Evolutionary conservation across 2,329 filamentous ascomycete species (phyloP), one percentile per base, ranked within the genome.

Genomic region (Verticillium nonalfalfae): DNA sequence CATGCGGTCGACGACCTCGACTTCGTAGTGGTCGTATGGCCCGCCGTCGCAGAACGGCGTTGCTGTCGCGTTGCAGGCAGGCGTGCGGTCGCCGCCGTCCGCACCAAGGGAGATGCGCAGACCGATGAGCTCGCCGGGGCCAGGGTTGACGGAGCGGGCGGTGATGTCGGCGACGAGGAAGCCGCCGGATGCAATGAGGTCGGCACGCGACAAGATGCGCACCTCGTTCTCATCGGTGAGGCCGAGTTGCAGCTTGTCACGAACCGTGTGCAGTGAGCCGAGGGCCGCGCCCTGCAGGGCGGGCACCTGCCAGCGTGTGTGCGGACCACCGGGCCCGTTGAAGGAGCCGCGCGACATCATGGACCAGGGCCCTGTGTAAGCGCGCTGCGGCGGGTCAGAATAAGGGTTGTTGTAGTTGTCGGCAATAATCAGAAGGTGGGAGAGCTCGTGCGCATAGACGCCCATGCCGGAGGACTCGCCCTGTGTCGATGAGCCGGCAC

Each of bases 391-490:
- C 1, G 80, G 80, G 1, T 71, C 65, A 3, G 76, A 72, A 64
- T 79, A 83, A 0, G 81, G 81, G 60, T 84, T 84, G 65, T 83
- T 83, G 66, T 84, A 83, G 67, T 84, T 84, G 66, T 84, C 81
- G 9, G 79, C 78, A 26, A 83, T 83, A 14, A 76, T 75, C 1
- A 84, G 74, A 40, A 84, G 68, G 67, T 84, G 81, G 31, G 74
- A 78, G 3, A 84, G 70, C 64, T 84, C 81, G 66, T 84, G 81
- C 1, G 81, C 81, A 64, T 79, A 84, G 0, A 79, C 81, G 0
- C 74, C 76, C 78, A 81, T 79, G 7, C 81, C 81, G 1, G 78
- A 81, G 66, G 78, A 81, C 66, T 84, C 81, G 2, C 74, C 80
- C 68, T 84, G 81, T 0, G 79, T 82, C 0, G 79, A 82, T 1